phyloP scores from a whole-genome alignment of 805 yeast genomes.

The Ogataea nakhonphanomensis region DNA sequence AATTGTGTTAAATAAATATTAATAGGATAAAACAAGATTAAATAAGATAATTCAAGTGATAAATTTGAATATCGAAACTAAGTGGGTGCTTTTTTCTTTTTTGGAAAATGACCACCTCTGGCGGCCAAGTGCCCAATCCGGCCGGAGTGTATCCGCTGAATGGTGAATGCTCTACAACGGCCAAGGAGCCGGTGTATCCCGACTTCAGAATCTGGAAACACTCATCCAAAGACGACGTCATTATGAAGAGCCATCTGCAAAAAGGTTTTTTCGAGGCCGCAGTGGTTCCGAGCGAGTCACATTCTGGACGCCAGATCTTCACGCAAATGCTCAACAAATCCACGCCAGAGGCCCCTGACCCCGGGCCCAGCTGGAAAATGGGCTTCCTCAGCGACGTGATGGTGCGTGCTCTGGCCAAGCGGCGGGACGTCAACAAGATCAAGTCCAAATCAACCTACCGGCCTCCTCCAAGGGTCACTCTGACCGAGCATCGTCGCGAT shows the following conservation, averaged over 20 bases:
- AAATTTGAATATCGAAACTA: neutral
- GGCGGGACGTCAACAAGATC: conserved; percentile 44
- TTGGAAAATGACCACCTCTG: conserved; percentile 1
- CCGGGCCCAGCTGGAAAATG: conserved; percentile 23
- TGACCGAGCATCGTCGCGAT: conserved; percentile 83
- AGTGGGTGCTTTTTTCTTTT: neutral
- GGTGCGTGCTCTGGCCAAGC: conserved; percentile 44
- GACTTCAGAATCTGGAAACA: conserved; percentile 74
- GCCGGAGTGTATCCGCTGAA: conserved; percentile 32
- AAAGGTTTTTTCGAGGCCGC: conserved; percentile 71
- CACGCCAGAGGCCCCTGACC: conserved; percentile 10
- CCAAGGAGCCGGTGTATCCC: conserved; percentile 44
- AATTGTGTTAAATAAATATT: neutral
- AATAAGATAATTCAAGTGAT: neutral
- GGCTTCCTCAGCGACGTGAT: conserved; percentile 48
- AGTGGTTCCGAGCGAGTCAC: conserved; percentile 60
- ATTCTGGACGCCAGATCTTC: conserved; percentile 61
- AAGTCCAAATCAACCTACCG: conserved; percentile 54
- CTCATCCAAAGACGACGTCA: conserved; percentile 48
- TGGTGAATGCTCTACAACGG: conserved; percentile 17
- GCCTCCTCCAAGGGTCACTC: conserved; percentile 85
- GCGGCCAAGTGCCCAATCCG: conserved; percentile 24
- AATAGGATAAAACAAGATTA: conserved; percentile 3
- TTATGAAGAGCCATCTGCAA: conserved; percentile 55
- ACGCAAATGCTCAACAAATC: conserved; percentile 32